These are phyloP conservation scores for Lentinus brumalis DNA, from an alignment of 768 basidiomycete species.

Conservation along the genomic window DNA sequence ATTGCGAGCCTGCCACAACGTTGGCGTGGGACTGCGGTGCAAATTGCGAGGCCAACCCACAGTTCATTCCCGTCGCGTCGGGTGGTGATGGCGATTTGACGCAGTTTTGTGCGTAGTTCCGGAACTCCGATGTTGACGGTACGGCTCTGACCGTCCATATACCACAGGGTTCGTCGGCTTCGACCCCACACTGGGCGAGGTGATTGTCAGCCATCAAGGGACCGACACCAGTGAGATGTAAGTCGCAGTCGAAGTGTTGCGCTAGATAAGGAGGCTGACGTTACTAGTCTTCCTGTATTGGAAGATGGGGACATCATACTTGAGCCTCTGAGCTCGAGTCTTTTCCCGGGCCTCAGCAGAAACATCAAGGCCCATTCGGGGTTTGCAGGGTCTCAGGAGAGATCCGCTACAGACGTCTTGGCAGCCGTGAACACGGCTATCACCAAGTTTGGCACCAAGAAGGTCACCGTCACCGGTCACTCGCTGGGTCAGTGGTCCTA, in stretches of 20 bases:
- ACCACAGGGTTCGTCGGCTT: conserved; percentile 54
- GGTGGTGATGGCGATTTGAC: conserved; percentile 46
- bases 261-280: neutral
- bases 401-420: conserved; percentile 44
- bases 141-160: neutral
- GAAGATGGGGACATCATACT: conserved; percentile 47
- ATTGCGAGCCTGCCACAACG: conserved; percentile 31
- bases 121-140: neutral
- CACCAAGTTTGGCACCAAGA: conserved; percentile 34
- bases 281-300: conserved; percentile 37
- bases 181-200: conserved; percentile 39
- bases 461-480: conserved; percentile 49
- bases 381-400: conserved; percentile 45
- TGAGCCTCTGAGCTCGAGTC: conserved; percentile 34
- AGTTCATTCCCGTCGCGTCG: conserved; percentile 48
- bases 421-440: conserved; percentile 47
- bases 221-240: conserved; percentile 38
- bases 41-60: conserved; percentile 48
- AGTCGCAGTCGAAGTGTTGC: neutral
- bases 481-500: conserved; percentile 32
- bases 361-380: conserved; percentile 47
- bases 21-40: conserved; percentile 33
- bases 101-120: conserved; percentile 39
- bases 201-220: conserved; percentile 42
- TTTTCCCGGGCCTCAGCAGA: conserved; percentile 53